These are phyloP conservation scores for Hyphopichia buzzinii DNA, from an alignment of 1,139 yeast genomes.

Conservation along the genomic window DNA sequence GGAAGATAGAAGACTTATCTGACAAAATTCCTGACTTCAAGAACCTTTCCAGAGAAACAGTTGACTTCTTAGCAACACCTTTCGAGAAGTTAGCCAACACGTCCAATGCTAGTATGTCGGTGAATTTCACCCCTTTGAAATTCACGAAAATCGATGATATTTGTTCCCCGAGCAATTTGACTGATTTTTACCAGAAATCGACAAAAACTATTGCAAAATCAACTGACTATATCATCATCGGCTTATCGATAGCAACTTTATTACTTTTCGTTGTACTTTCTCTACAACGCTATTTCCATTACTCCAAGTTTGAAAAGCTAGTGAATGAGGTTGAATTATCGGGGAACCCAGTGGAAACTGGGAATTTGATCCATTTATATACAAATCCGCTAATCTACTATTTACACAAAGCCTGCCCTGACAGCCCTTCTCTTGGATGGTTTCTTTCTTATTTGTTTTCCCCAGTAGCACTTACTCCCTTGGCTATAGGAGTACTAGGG, in stretches of 20 bases:
- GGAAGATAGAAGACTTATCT: slow-evolving; percentile 46
- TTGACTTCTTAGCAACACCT: slow-evolving; percentile 17
- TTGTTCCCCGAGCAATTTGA: background rate
- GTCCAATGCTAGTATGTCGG: slow-evolving; percentile 7
- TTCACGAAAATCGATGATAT: slow-evolving; percentile 1
- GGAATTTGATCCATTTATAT: slow-evolving; percentile 7
- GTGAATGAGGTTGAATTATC: background rate
- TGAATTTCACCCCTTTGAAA: background rate
- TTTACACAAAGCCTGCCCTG: slow-evolving; percentile 9
- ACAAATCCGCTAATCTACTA: slow-evolving; percentile 17
- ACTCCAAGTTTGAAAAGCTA: background rate
- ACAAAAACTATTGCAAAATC: background rate
- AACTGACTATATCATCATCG: slow-evolving; percentile 3
- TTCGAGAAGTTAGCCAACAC: slow-evolving; percentile 17
- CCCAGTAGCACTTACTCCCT: slow-evolving; percentile 35
- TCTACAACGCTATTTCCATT: background rate
- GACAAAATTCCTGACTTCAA: slow-evolving; percentile 58
- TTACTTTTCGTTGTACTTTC: background rate
- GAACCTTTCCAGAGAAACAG: slow-evolving; percentile 38
- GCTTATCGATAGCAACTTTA: background rate
- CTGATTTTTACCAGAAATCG: background rate
- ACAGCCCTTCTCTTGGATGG: slow-evolving; percentile 34
- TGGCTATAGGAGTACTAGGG: slow-evolving; percentile 50
- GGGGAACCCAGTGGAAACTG: background rate
- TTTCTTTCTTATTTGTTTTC: slow-evolving; percentile 49